Evolutionary conservation across 768 basidiomycete species (phyloP).

Genomic region (Vararia minispora): DNA sequence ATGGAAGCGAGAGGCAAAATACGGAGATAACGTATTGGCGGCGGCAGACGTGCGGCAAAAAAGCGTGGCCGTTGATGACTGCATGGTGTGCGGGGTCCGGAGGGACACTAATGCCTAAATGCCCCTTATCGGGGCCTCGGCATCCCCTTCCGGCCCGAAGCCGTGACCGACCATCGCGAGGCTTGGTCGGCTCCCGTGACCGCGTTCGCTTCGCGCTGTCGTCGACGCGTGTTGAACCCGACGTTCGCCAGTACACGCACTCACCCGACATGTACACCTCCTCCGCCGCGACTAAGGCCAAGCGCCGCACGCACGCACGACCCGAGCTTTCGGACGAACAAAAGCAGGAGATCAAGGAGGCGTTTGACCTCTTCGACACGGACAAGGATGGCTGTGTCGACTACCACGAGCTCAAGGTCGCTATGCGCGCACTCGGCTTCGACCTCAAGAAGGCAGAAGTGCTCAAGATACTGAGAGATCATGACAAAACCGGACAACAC

Average conservation of each 20-base stretch:
- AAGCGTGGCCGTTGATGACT: too few species aligned
- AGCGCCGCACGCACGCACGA: slow-evolving; percentile 60
- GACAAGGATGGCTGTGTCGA: slow-evolving; percentile 96
- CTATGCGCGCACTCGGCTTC: slow-evolving; percentile 95
- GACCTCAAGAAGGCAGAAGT: slow-evolving; percentile 99
- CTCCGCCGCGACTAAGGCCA: slow-evolving; percentile 59
- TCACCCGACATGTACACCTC: slow-evolving; percentile 39
- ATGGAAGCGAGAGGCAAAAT: neutral
- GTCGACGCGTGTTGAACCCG: slow-evolving; percentile 6
- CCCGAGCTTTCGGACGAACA: slow-evolving; percentile 84
- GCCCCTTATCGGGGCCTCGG: too few species aligned
- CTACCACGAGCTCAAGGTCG: slow-evolving; percentile 98
- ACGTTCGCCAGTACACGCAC: neutral
- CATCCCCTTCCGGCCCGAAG: too few species aligned
- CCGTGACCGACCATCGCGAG: too few species aligned
- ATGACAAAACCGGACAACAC: slow-evolving; percentile 72
- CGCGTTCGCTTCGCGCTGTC: too few species aligned
- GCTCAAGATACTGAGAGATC: slow-evolving; percentile 83
- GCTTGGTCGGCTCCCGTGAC: too few species aligned
- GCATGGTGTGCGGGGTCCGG: too few species aligned
- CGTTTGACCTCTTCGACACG: slow-evolving; percentile 97
- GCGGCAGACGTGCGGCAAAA: too few species aligned
- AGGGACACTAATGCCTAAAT: too few species aligned
- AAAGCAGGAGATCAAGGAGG: slow-evolving; percentile 95
- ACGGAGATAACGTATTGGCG: too few species aligned